Percentiles rank a stretch among this genome's conserved stretches.
These are phyloP conservation scores for Ustilago cynodontis DNA, from an alignment of 1,284 basidiomycete species.

Conservation along the genomic window DNA sequence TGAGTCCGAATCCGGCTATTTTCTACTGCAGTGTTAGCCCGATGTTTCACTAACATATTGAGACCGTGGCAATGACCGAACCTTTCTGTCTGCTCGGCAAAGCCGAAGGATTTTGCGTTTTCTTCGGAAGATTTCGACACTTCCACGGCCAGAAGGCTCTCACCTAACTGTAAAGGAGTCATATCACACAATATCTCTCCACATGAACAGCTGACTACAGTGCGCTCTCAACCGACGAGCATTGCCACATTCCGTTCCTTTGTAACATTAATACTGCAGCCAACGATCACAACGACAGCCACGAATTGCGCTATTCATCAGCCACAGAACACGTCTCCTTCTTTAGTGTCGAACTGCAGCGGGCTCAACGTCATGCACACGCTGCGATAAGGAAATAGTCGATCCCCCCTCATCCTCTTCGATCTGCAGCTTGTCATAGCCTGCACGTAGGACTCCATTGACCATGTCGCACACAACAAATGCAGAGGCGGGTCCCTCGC, in stretches of 20 bases:
- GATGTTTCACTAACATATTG: background rate
- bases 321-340: background rate
- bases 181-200: constrained; percentile 5
- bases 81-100: constrained; percentile 15
- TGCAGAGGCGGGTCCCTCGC: constrained; percentile 30
- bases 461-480: constrained; percentile 16
- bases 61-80: background rate
- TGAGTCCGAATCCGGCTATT: constrained; percentile 4
- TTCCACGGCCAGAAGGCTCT: background rate
- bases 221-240: background rate
- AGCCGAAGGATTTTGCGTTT: constrained; percentile 26
- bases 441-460: background rate
- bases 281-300: background rate
- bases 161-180: background rate
- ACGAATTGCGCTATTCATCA: background rate
- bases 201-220: constrained; percentile 23
- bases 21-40: background rate
- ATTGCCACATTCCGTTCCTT: background rate
- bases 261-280: background rate
- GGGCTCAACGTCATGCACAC: background rate
- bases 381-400: background rate
- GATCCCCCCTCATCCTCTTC: background rate
- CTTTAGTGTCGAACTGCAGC: background rate
- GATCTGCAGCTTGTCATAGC: background rate
- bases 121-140: constrained; percentile 31